A percentile compares a stretch with the other conserved stretches of the same genome.
These are phyloP conservation scores for Platanthera guangdongensis DNA, from an alignment of 106 monocot species.

Conservation along the genomic window DNA sequence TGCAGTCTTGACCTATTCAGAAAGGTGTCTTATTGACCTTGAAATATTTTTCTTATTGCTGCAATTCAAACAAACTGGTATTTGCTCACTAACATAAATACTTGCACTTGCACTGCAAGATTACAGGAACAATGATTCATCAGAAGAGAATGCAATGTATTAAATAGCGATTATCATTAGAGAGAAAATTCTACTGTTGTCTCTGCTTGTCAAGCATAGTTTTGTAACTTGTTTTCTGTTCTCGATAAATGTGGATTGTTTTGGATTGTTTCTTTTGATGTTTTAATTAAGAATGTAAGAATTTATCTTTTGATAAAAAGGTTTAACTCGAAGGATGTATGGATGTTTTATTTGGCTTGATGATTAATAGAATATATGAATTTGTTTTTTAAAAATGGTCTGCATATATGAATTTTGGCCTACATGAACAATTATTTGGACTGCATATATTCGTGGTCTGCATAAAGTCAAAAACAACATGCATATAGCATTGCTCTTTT, in stretches of 20 bases:
- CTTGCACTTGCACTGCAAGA: slow-evolving; percentile 40
- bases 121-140: slow-evolving; percentile 35
- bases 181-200: slow-evolving; percentile 17
- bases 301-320: no score
- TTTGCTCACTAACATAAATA: background rate
- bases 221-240: slow-evolving; percentile 51
- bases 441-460: no score
- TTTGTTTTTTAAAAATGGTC: no score
- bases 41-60: slow-evolving; percentile 2
- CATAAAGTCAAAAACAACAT: no score
- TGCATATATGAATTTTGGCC: no score
- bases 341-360: no score
- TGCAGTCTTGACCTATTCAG: slow-evolving; percentile 77
- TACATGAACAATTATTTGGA: no score
- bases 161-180: slow-evolving; percentile 81
- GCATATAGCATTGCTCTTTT: no score
- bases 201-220: slow-evolving; percentile 1
- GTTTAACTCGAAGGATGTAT: no score
- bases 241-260: slow-evolving; percentile 81
- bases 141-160: slow-evolving; percentile 58
- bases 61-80: background rate
- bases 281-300: no score
- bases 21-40: slow-evolving; percentile 31
- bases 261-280: no score
- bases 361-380: no score